Evolutionary conservation across 768 basidiomycete species (phyloP), one percentile per base, ranked within the genome.

Genomic region (Scleroderma citrinum): DNA sequence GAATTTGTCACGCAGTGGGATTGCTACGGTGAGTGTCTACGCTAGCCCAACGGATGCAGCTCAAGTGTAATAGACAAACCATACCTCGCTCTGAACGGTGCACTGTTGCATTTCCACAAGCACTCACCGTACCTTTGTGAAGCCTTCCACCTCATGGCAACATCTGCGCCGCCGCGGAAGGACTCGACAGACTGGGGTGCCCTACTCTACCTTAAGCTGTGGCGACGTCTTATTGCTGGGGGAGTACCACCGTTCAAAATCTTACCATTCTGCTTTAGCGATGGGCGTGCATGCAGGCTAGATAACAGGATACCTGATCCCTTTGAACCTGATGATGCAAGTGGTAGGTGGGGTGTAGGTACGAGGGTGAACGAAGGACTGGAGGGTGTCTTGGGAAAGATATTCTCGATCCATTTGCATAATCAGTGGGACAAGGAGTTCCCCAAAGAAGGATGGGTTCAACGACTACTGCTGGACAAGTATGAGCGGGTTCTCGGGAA

Each of bases 1-100:
- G 95, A 99, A 67, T 99, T 94, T 62, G 91, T 97, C 10, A 95
- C 92, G 2, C 93, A 99, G 60, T 99, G 95, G 95, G 95, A 99
- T 62, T 97, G 95, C 65, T 97, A 97, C 59, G 90, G 94, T 92
- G 63, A 37, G 82, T 48, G 16, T 14, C 14, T 20, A 20, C 8
- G 14, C 39, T 46, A 14, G 26, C 5, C 4, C 14, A 2, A 26
- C 29, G 24, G 37, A 16, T 20, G 23, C 32, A 49, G 19, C 47
- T 36, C 31, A 5, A 17, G 23, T 35, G 8, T 40, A n/a, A 17
- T 57, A 87, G 86, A 87, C 69, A 87, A 88, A 65, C 71, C 77
- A 3, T 86, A 87, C 63, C 71, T 75, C 46, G 81, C 90, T 2
- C 76, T 96, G 44, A 97, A 97, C 63, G 95, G 95, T 46, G 94